Evolutionary conservation across 2,329 filamentous ascomycete species (phyloP).

Genomic region (Escovopsis sp.): DNA sequence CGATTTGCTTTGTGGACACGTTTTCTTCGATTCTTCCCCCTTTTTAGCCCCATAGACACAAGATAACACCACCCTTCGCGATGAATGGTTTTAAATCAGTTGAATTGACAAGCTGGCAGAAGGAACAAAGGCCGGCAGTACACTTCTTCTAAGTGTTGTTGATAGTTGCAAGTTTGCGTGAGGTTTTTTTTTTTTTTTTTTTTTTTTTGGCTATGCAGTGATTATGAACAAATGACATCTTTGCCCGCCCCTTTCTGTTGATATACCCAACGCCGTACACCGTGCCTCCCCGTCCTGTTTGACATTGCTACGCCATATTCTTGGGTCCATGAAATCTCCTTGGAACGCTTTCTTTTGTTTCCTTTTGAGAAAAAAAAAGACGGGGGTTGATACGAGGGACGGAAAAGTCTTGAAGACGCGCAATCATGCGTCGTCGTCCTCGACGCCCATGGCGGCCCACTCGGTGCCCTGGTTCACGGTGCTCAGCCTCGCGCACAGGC

Average conservation of each 20-base stretch:
- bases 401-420: too few relatives aligned
- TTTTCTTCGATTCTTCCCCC: background rate
- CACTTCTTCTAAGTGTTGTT: too few relatives aligned
- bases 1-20: background rate
- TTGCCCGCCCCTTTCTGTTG: background rate
- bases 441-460: conserved; percentile 43
- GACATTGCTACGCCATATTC: background rate
- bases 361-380: too few relatives aligned
- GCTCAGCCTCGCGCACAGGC: conserved; percentile 69
- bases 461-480: conserved; percentile 67
- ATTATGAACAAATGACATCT: background rate
- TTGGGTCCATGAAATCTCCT: too few relatives aligned
- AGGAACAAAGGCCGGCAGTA: too few relatives aligned
- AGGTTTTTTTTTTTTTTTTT: too few relatives aligned
- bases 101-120: too few relatives aligned
- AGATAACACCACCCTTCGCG: background rate
- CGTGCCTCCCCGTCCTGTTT: background rate
- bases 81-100: too few relatives aligned
- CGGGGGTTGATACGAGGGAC: too few relatives aligned
- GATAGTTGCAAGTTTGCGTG: too few relatives aligned
- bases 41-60: background rate
- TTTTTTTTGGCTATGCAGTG: too few relatives aligned
- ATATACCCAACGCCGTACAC: conserved; percentile 5
- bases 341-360: too few relatives aligned
- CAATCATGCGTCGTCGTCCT: conserved; percentile 34